Evolutionary conservation across 164 flowering plant species (phyloP).

Genomic region (Magnolia changhungtana): DNA sequence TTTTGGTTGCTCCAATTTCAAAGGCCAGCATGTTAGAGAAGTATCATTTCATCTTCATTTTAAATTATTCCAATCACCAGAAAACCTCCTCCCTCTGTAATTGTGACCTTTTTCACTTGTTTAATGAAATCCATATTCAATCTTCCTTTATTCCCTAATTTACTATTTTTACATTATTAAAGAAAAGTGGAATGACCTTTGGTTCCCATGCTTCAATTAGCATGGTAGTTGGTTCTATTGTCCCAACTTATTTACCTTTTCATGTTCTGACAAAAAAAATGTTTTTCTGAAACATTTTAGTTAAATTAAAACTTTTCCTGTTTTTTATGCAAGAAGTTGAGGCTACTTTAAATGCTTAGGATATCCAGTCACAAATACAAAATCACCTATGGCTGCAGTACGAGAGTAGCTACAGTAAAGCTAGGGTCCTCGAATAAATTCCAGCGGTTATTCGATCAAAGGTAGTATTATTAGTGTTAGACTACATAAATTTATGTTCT

Average conservation of each 20-base stretch:
- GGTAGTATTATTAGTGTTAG: slow-evolving; percentile 1
- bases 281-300: neutral
- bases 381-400: slow-evolving; percentile 18
- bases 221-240: too few relatives aligned
- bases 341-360: slow-evolving; percentile 43
- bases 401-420: slow-evolving; percentile 20
- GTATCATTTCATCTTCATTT: too few relatives aligned
- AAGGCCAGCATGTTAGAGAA: too few relatives aligned
- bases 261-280: too few relatives aligned
- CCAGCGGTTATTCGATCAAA: slow-evolving; percentile 20
- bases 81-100: too few relatives aligned
- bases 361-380: slow-evolving; percentile 21
- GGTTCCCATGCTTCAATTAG: neutral
- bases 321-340: slow-evolving; percentile 62
- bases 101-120: too few relatives aligned
- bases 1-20: too few relatives aligned
- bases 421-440: slow-evolving; percentile 18
- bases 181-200: neutral
- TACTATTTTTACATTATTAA: neutral
- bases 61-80: too few relatives aligned
- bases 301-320: neutral
- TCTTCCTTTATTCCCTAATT: neutral
- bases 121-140: too few relatives aligned
- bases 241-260: too few relatives aligned
- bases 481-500: too few relatives aligned